phyloP scores from a whole-genome alignment of 306 rosid species.

The Citrullus colocynthis region DNA sequence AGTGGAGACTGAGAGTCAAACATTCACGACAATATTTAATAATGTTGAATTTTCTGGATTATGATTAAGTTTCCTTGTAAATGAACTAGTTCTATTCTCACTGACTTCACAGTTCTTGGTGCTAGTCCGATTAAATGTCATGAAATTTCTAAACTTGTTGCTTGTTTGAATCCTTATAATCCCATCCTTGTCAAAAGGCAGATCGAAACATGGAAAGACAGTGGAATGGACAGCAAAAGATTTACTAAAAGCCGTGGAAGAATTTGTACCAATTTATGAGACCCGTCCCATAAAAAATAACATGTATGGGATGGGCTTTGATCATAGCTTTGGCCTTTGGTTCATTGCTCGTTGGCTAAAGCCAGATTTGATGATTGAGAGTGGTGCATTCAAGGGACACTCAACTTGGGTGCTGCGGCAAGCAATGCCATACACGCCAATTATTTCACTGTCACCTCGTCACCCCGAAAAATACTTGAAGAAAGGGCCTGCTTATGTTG shows the following conservation, averaged over 20 bases:
- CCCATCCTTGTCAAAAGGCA: conserved; percentile 92
- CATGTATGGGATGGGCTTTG: conserved; percentile 96
- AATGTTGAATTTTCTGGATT: neutral
- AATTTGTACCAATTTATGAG: conserved; percentile 81
- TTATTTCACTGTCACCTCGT: conserved; percentile 78
- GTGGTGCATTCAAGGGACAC: conserved; percentile 98
- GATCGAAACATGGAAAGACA: conserved; percentile 92
- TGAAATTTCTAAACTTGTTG: conserved; percentile 8
- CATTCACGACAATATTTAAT: neutral
- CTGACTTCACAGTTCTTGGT: conserved; percentile 12
- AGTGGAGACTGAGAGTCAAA: neutral
- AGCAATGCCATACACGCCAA: conserved; percentile 72
- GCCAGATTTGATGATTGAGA: conserved; percentile 92
- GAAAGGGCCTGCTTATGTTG: conserved; percentile 97
- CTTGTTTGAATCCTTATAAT: conserved; percentile 44
- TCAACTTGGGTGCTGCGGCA: conserved; percentile 98
- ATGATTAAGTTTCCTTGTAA: neutral
- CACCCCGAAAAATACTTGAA: conserved; percentile 92
- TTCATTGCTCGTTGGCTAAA: conserved; percentile 80
- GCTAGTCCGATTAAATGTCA: conserved; percentile 1
- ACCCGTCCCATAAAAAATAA: conserved; percentile 80
- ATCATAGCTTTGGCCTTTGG: conserved; percentile 99
- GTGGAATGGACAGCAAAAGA: conserved; percentile 96
- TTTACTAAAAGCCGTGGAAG: conserved; percentile 71
- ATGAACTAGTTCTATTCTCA: neutral